Evolutionary conservation across 805 yeast species (phyloP).

Genomic region (Candida endomychidarum): DNA sequence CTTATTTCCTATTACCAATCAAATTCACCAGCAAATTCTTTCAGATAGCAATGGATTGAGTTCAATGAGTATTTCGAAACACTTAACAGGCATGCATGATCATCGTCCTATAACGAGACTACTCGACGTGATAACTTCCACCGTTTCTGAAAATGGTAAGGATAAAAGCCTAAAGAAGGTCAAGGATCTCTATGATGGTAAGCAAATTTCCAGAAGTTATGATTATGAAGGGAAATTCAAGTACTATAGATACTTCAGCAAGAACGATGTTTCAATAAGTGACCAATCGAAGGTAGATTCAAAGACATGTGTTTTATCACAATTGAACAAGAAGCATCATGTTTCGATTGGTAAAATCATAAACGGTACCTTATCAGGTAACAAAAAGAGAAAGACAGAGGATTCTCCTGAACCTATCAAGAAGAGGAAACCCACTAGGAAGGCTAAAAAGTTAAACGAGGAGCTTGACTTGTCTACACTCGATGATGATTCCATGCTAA

Average conservation of each 20-base stretch:
- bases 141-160: slow-evolving; percentile 27
- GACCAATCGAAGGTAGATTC: neutral
- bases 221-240: slow-evolving; percentile 76
- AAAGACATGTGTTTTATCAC: neutral
- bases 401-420: neutral
- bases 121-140: slow-evolving; percentile 49
- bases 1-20: slow-evolving; percentile 64
- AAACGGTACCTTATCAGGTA: slow-evolving; percentile 12
- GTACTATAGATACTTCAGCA: slow-evolving; percentile 56
- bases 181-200: slow-evolving; percentile 27
- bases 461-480: slow-evolving; percentile 3
- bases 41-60: slow-evolving; percentile 55
- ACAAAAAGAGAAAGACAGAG: slow-evolving; percentile 6
- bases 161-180: slow-evolving; percentile 27
- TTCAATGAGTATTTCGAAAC: slow-evolving; percentile 51
- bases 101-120: slow-evolving; percentile 51
- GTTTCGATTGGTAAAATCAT: slow-evolving; percentile 27
- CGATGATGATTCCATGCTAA: neutral
- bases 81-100: slow-evolving; percentile 55
- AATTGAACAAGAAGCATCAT: slow-evolving; percentile 17
- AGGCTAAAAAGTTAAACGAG: neutral
- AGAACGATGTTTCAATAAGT: neutral
- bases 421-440: neutral
- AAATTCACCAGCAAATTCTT: slow-evolving; percentile 52
- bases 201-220: slow-evolving; percentile 53